phyloP scores from a whole-genome alignment of 331 rosid genomes.

The Phaseolus coccineus region DNA sequence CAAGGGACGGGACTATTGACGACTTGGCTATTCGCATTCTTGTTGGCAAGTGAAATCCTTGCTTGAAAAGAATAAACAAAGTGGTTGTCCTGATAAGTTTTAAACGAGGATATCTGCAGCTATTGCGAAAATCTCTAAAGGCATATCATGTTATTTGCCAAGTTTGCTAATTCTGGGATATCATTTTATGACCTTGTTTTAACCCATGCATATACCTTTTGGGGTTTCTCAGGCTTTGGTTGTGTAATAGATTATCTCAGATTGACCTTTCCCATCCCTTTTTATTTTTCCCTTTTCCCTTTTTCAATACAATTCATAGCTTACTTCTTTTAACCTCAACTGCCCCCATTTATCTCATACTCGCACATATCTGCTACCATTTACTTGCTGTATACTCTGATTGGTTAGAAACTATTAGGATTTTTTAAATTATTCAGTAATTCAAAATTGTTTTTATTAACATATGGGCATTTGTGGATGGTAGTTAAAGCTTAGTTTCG shows the following conservation, averaged over 20 bases:
- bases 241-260: conserved; percentile 34
- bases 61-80: conserved; percentile 56
- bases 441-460: not conserved
- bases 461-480: not conserved
- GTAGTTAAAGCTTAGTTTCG: not conserved
- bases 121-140: conserved; percentile 31
- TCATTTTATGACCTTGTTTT: conserved; percentile 47
- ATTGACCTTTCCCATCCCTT: conserved; percentile 5
- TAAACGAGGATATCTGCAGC: conserved; percentile 42
- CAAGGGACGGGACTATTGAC: conserved; percentile 84
- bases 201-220: conserved; percentile 24
- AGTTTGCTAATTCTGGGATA: conserved; percentile 41
- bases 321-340: conserved; percentile 15
- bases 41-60: conserved; percentile 53
- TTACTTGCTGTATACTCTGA: not conserved
- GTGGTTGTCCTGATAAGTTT: conserved; percentile 45
- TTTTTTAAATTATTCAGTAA: not conserved
- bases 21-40: conserved; percentile 46
- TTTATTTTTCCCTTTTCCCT: not conserved
- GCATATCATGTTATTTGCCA: conserved; percentile 26
- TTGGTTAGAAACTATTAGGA: too few relatives aligned
- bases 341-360: conserved; percentile 4
- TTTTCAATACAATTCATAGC: conserved; percentile 31
- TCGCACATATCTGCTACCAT: not conserved
- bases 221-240: conserved; percentile 49